These are phyloP conservation scores for Sistotremastrum niveocremeum DNA, from an alignment of 768 basidiomycete genomes.

Conservation along the genomic window DNA sequence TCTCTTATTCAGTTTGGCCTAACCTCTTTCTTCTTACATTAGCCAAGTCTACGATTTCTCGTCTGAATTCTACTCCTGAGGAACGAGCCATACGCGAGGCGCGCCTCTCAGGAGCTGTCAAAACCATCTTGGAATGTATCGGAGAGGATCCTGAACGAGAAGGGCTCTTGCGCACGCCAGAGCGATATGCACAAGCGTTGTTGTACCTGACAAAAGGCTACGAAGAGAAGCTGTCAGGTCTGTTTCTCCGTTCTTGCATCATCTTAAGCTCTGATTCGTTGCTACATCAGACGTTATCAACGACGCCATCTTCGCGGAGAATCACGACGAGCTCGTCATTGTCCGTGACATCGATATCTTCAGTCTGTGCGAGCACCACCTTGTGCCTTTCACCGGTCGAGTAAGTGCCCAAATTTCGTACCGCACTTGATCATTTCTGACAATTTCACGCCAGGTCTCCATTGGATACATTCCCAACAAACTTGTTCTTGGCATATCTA, in stretches of 20 bases:
- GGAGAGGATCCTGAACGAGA: constrained; percentile 97
- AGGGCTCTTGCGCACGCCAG: constrained; percentile 82
- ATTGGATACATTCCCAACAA: constrained; percentile 97
- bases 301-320: constrained; percentile 95
- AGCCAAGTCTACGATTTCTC: constrained; percentile 85
- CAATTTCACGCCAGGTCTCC: constrained; percentile 49
- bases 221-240: constrained; percentile 86
- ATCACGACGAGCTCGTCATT: constrained; percentile 99
- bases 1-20: background rate
- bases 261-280: background rate
- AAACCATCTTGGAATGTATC: constrained; percentile 90
- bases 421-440: background rate
- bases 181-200: constrained; percentile 90
- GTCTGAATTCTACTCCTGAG: constrained; percentile 65
- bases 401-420: constrained; percentile 29
- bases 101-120: constrained; percentile 71
- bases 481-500: constrained; percentile 88
- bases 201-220: constrained; percentile 99
- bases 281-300: constrained; percentile 76
- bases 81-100: constrained; percentile 62
- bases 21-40: constrained; percentile 8
- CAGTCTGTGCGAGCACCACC: constrained; percentile 95
- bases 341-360: constrained; percentile 96
- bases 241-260: constrained; percentile 11
- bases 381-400: constrained; percentile 96